Evolutionary conservation across 164 flowering plant species (phyloP), one percentile per base, ranked within the genome.

Genomic region (Tetrastigma voinierianum): DNA sequence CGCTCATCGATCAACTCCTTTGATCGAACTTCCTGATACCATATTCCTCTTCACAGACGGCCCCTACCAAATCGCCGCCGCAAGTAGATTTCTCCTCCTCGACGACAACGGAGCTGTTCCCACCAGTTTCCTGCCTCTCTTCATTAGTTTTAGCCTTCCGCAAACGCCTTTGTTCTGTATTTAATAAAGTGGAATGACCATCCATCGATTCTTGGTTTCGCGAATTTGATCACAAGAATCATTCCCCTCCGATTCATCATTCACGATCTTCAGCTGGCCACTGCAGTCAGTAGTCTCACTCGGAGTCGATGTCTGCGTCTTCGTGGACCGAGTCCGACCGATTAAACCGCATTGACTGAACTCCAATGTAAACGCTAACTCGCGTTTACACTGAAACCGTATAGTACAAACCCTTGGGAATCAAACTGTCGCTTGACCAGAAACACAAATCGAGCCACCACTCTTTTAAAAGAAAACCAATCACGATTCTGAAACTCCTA

Each of bases 311-410:
- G 59, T 23, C 58, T 57, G 68, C 57, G 52, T 49, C 68, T 54
- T 65, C 44, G 55, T 6, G 45, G 45, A 14, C 20, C 68, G 71
- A 61, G 75, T 70, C 54, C 66, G 63, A 52, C 70, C 70, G 18
- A 66, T 62, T 13, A 72, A 68, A 45, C 49, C 69, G 12, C 48
- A 61, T 40, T 72, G 72, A 18, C 66, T 72, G 69, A 24, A 46
- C 64, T 65, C 74, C 71, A 68, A 59, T 40, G 47, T 67, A 9
- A 20, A 64, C 20, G 69, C 69, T 19, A 82, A 51, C 61, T 80
- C 86, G 10, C 80, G 78, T 78, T 78, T 82, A n/a, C 16, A 1
- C 20, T 15, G 46, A 44, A 18, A 9, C 15, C 46, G n/a, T 17
- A 24, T 24, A 57, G 17, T 45, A 9, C 45, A 13, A 57, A 25